Evolutionary conservation across 345 rosid species (phyloP), one percentile per base, ranked within the genome.

Genomic region (Dovyalis caffra): DNA sequence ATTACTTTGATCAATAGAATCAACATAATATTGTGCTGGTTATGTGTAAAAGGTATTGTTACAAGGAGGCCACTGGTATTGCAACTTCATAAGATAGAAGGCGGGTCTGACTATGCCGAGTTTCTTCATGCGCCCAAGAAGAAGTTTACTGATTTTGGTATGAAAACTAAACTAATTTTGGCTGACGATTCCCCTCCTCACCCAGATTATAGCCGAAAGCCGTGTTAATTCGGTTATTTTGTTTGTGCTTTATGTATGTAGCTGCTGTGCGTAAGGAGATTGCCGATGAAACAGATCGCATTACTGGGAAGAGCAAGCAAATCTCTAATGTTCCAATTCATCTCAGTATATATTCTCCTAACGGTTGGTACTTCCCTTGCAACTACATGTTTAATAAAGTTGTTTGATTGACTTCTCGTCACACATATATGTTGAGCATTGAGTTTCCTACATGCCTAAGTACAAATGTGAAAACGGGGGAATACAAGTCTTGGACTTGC

Each of bases 31-130:
- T 69, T 32, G 23, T 60, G 0, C 33, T 66, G 68, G 70, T 5
- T n/a, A 74, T 73, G 6, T 12, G 25, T 66, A 10, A 9, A 3
- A 96, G 99, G 99, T 72, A 96, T 93, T 76, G 98, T 95, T 51
- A 91, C 99, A 7, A 85, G 99, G 81, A 91, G 99, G 83, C 99
- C 99, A 32, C 78, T 95, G 88, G 99, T 93, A 64, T 81, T 93
- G 85, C 99, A 95, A 80, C 98, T 95, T 83, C 99, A 95, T 73
- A 90, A 95, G 86, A 87, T 88, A 3, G 96, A 90, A 35, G 85
- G 77, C 37, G 98, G 94, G 31, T 21, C 90, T 25, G 99, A 96
- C 21, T 92, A 96, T 74, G 97, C 97, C 1, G 99, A 93, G 85
- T 95, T 95, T 86, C 99, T 95, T 78, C 99, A 95, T 83, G 86